phyloP scores from a whole-genome alignment of 2,329 filamentous ascomycete genomes.

The Apiospora pterosperma region DNA sequence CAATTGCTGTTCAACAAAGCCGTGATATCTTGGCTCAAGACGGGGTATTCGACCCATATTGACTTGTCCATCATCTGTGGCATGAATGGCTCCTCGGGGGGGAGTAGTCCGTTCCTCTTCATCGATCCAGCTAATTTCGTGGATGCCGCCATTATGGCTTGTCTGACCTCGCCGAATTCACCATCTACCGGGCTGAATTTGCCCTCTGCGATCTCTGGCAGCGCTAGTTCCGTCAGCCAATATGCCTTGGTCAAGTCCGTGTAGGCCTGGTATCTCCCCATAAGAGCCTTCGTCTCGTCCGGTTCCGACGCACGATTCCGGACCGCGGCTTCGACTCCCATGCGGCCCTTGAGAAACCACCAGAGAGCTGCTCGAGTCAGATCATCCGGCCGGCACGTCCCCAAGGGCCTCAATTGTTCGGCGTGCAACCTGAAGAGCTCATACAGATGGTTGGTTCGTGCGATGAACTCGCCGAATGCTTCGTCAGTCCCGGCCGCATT shows the following conservation, averaged over 20 bases:
- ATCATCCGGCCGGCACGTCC: slow-evolving; percentile 59
- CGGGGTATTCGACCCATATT: slow-evolving; percentile 78
- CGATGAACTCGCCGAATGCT: slow-evolving; percentile 66
- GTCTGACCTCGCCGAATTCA: slow-evolving; percentile 51
- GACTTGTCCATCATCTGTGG: slow-evolving; percentile 76
- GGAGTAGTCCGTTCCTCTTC: slow-evolving; percentile 77
- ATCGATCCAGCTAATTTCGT: slow-evolving; percentile 77
- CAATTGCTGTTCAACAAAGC: slow-evolving; percentile 65
- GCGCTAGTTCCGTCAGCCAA: slow-evolving; percentile 66
- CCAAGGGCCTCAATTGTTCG: slow-evolving; percentile 66
- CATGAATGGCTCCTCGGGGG: slow-evolving; percentile 64
- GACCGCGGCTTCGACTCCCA: slow-evolving; percentile 69
- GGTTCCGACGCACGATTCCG: slow-evolving; percentile 57
- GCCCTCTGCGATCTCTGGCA: slow-evolving; percentile 45
- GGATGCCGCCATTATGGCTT: slow-evolving; percentile 60
- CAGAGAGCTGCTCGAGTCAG: slow-evolving; percentile 73
- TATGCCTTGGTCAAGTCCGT: slow-evolving; percentile 81
- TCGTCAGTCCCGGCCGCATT: slow-evolving; percentile 40
- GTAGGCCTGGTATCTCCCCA: slow-evolving; percentile 71
- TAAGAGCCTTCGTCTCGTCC: slow-evolving; percentile 52
- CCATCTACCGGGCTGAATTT: slow-evolving; percentile 38
- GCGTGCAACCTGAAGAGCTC: slow-evolving; percentile 76
- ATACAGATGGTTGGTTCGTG: slow-evolving; percentile 69
- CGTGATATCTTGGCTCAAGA: slow-evolving; percentile 67
- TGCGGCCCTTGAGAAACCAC: slow-evolving; percentile 86